These are phyloP conservation scores for Claviceps sp. DNA, from an alignment of 2,329 filamentous ascomycete species.

Conservation along the genomic window DNA sequence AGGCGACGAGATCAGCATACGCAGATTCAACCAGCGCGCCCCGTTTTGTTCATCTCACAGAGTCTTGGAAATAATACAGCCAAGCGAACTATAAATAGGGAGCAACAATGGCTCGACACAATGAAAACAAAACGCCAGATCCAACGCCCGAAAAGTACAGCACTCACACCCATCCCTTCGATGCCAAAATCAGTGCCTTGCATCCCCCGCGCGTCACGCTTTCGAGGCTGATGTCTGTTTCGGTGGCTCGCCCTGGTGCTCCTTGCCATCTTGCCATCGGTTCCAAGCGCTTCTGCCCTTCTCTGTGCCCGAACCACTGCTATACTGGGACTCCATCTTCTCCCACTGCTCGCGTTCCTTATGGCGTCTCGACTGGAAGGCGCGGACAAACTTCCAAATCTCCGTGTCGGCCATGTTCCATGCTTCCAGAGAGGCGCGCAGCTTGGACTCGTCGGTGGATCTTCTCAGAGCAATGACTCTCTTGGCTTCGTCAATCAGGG, in stretches of 20 bases:
- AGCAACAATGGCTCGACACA: too few species aligned
- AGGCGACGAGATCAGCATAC: too few species aligned
- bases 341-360: slow-evolving; percentile 58
- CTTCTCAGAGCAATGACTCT: slow-evolving; percentile 37
- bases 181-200: not conserved
- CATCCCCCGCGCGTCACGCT: too few species aligned
- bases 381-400: slow-evolving; percentile 61
- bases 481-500: slow-evolving; percentile 33
- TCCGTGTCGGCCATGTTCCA: slow-evolving; percentile 64
- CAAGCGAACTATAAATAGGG: too few species aligned
- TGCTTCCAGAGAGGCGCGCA: slow-evolving; percentile 45
- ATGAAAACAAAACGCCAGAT: too few species aligned
- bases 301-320: slow-evolving; percentile 44
- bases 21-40: too few species aligned
- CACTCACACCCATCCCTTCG: too few species aligned
- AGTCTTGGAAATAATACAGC: too few species aligned
- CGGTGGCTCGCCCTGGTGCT: not conserved
- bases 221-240: not conserved
- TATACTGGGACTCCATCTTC: slow-evolving; percentile 52
- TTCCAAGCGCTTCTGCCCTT: slow-evolving; percentile 24
- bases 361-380: slow-evolving; percentile 48
- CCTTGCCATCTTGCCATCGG: slow-evolving; percentile 22
- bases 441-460: slow-evolving; percentile 26
- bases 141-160: too few species aligned
- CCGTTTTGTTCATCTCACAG: too few species aligned